These are phyloP conservation scores for Thinopyrum elongatum DNA, from an alignment of 176 grass and related monocot genomes.

Conservation along the genomic window DNA sequence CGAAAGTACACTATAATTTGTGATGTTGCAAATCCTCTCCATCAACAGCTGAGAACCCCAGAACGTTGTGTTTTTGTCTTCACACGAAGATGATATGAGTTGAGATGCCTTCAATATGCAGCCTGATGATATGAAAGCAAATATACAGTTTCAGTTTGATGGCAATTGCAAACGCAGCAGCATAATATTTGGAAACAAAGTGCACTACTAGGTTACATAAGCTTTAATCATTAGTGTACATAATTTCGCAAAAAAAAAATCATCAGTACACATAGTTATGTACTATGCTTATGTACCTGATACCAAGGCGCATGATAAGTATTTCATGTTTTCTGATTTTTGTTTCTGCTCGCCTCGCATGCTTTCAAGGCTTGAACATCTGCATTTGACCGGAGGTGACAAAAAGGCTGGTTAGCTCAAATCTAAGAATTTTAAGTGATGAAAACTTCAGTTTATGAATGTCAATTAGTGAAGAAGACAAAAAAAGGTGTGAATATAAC, in stretches of 20 bases:
- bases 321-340: conserved; percentile 11
- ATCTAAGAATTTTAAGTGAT: not conserved
- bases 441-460: not conserved
- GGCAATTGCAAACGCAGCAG: not conserved
- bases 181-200: not conserved
- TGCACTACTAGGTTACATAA: not conserved
- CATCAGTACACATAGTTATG: not conserved
- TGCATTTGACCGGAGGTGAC: conserved; percentile 3
- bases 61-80: not conserved
- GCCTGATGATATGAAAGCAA: not conserved
- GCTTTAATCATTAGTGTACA: not conserved
- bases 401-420: conserved; percentile 11
- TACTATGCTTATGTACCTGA: not conserved
- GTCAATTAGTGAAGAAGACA: not conserved
- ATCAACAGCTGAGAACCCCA: not conserved
- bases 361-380: conserved; percentile 58
- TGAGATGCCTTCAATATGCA: not conserved
- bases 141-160: conserved; percentile 2
- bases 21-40: not conserved
- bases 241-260: too few species aligned
- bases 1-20: not conserved
- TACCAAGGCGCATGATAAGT: not conserved
- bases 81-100: not conserved
- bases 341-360: conserved; percentile 49
- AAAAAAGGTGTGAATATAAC: not conserved